phyloP scores from a whole-genome alignment of 2,329 filamentous ascomycete genomes.

The Gnomoniopsis sp. region DNA sequence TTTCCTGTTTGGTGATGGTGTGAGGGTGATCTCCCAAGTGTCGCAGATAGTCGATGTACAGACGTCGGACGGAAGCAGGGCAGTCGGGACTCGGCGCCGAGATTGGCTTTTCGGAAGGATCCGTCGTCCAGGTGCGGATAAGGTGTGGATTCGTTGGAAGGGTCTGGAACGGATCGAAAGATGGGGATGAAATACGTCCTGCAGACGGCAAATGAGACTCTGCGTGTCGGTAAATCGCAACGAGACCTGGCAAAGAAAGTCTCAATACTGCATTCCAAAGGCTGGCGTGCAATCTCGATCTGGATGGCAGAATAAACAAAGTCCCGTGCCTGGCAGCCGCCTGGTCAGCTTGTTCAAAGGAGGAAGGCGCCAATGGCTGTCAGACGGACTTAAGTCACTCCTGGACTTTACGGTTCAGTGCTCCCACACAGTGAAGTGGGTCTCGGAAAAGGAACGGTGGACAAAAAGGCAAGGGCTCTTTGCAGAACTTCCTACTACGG shows the following conservation, averaged over 20 bases:
- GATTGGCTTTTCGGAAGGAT: background rate
- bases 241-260: background rate
- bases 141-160: background rate
- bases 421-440: background rate
- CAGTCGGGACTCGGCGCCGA: background rate
- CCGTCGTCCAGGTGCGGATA: background rate
- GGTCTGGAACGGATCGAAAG: background rate
- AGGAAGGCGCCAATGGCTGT: background rate
- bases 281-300: background rate
- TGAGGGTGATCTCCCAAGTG: background rate
- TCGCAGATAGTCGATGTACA: background rate
- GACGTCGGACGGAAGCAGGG: too few relatives aligned
- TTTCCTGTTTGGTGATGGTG: conserved; percentile 16
- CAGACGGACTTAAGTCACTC: background rate
- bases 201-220: too few relatives aligned
- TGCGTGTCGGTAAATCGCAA: too few relatives aligned
- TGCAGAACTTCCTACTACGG: conserved; percentile 10
- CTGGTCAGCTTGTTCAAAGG: background rate
- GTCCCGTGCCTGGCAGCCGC: too few relatives aligned
- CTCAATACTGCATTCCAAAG: too few relatives aligned
- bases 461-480: background rate
- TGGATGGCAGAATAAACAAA: background rate
- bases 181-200: background rate
- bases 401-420: background rate
- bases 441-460: background rate